Conservation (phyloP, 2,329 filamentous ascomycete species). For the Fusarium pseudograminearum region DNA sequence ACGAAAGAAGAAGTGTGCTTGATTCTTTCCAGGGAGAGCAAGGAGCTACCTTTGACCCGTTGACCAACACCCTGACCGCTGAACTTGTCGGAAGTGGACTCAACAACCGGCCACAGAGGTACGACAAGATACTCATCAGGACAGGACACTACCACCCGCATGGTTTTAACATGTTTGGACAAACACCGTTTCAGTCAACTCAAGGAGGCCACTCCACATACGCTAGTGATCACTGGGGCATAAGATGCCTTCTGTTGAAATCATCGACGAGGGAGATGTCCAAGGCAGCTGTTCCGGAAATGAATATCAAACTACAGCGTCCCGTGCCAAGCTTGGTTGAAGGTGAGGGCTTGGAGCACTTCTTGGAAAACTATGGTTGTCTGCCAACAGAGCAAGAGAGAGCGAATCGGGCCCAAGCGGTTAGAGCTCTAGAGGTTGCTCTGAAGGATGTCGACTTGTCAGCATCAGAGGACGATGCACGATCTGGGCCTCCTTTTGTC, state of each 20-base stretch:
- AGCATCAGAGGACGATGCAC: slow-evolving; percentile 14
- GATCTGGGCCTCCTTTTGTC: slow-evolving; percentile 55
- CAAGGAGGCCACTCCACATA: slow-evolving; percentile 34
- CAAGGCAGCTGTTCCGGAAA: slow-evolving; percentile 8
- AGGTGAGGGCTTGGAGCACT: slow-evolving; percentile 52
- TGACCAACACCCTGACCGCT: slow-evolving; percentile 66
- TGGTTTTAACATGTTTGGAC: slow-evolving; percentile 70
- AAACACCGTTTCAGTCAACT: slow-evolving; percentile 12
- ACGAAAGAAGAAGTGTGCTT: slow-evolving; percentile 44
- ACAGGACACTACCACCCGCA: slow-evolving; percentile 52
- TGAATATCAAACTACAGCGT: slow-evolving; percentile 48
- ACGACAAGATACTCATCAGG: slow-evolving; percentile 71
- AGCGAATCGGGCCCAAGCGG: slow-evolving; percentile 56
- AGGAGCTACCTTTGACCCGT: slow-evolving; percentile 74
- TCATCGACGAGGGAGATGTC: slow-evolving; percentile 6
- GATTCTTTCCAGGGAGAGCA: slow-evolving; percentile 68
- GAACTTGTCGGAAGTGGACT: slow-evolving; percentile 60
- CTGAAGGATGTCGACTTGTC: slow-evolving; percentile 52
- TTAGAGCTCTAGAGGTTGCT: slow-evolving; percentile 59
- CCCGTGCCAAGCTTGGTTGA: slow-evolving; percentile 51
- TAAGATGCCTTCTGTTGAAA: slow-evolving; percentile 58
- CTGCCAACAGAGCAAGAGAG: slow-evolving; percentile 63
- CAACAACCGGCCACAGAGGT: slow-evolving; percentile 71
- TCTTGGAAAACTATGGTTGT: slow-evolving; percentile 54
- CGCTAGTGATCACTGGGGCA: slow-evolving; percentile 70